Conservation (phyloP, 257 asterid species). For the Dorcoceras hygrometricum region DNA sequence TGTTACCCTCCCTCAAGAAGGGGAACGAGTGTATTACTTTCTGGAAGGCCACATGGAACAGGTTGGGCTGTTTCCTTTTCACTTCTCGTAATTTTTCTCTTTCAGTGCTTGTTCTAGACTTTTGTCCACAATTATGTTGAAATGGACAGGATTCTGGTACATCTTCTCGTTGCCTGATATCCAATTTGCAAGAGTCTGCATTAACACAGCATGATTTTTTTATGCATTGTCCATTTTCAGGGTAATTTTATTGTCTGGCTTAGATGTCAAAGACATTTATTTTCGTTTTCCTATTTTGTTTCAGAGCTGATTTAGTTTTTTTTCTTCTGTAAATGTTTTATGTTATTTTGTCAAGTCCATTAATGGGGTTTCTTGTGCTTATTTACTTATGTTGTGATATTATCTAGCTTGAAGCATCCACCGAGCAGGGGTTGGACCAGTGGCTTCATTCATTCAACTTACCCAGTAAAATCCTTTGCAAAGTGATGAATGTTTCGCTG, state of each 20-base stretch:
- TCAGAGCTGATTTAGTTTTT: not conserved
- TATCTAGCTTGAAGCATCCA: slow-evolving; percentile 93
- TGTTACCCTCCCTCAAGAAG: not conserved
- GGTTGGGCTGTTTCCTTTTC: slow-evolving; percentile 36
- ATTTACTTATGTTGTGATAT: slow-evolving; percentile 22
- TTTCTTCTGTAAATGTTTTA: slow-evolving; percentile 7
- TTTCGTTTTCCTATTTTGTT: not conserved
- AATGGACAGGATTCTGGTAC: slow-evolving; percentile 1
- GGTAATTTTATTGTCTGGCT: not conserved
- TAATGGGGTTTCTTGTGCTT: not conserved
- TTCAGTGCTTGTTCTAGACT: not conserved
- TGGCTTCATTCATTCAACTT: slow-evolving; percentile 87
- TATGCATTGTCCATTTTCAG: not conserved
- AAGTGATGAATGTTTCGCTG: slow-evolving; percentile 79
- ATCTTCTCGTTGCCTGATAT: not conserved
- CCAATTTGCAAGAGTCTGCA: not conserved
- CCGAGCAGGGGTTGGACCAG: slow-evolving; percentile 83
- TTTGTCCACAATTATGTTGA: not conserved
- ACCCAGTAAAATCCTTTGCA: slow-evolving; percentile 91
- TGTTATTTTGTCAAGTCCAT: slow-evolving; percentile 6
- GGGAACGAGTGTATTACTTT: not conserved
- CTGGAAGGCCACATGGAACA: slow-evolving; percentile 31
- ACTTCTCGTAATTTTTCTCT: slow-evolving; percentile 7
- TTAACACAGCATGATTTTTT: not conserved
- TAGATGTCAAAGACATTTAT: not conserved